These are phyloP conservation scores for Platanthera zijinensis DNA, from an alignment of 106 monocot genomes.

Conservation along the genomic window DNA sequence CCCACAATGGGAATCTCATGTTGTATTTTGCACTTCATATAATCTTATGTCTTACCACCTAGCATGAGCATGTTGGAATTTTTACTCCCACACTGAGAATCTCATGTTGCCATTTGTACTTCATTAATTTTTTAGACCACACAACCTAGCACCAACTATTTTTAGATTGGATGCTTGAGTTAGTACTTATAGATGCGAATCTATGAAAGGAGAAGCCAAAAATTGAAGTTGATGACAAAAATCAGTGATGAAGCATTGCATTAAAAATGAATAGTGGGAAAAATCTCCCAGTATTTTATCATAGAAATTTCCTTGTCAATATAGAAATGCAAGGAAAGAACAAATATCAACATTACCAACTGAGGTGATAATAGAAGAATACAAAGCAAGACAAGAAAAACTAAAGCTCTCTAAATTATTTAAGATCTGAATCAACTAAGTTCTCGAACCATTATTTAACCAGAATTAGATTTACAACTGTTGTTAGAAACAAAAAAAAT, in stretches of 20 bases:
- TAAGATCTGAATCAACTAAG: neutral
- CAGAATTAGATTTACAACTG: neutral
- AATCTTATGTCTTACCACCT: no score
- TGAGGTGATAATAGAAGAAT: neutral
- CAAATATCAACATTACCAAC: neutral
- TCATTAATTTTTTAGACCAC: no score
- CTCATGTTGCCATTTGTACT: no score
- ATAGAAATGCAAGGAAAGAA: neutral
- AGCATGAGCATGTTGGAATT: no score
- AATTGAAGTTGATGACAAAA: neutral
- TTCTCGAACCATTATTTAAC: neutral
- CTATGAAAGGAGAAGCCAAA: neutral
- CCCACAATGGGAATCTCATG: neutral
- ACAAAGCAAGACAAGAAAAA: neutral
- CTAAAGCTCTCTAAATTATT: neutral
- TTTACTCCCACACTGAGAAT: no score
- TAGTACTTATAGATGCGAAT: neutral
- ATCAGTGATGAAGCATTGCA: neutral
- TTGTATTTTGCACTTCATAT: no score
- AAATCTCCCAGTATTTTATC: neutral
- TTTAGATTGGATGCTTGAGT: no score
- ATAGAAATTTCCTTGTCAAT: neutral
- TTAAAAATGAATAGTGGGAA: neutral
- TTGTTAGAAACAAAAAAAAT: neutral
- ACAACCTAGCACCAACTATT: no score